Evolutionary conservation across 306 rosid genomes (phyloP).

Genomic region (Trichosanthes truncata): DNA sequence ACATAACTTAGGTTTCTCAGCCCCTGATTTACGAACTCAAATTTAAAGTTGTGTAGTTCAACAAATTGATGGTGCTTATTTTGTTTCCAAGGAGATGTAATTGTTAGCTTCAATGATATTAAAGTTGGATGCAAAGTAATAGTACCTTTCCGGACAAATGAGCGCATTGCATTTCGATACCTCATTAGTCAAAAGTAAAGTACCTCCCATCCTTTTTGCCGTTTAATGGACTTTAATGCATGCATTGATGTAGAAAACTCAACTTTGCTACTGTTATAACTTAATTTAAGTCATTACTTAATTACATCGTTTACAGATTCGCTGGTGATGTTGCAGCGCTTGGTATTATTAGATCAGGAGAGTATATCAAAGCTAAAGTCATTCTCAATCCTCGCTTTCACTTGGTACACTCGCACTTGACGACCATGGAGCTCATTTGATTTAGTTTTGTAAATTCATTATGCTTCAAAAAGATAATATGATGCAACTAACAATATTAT

Average conservation of each 20-base stretch:
- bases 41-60: not conserved
- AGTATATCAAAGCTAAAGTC: constrained; percentile 42
- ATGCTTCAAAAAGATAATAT: no score
- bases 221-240: not conserved
- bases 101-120: constrained; percentile 81
- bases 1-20: not conserved
- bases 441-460: constrained; percentile 1
- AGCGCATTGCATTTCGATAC: constrained; percentile 89
- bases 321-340: constrained; percentile 83
- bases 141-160: constrained; percentile 82
- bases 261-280: not conserved
- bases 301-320: constrained; percentile 54
- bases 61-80: constrained; percentile 11
- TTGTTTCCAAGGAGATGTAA: constrained; percentile 80
- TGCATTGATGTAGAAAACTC: not conserved
- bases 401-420: constrained; percentile 38
- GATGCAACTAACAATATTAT: no score
- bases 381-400: constrained; percentile 76
- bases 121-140: constrained; percentile 91
- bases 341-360: constrained; percentile 84
- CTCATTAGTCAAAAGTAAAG: constrained; percentile 92
- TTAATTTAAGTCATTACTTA: not conserved
- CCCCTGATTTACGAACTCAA: not conserved
- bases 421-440: not conserved
- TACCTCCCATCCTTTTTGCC: not conserved